Conservation (phyloP, 2,329 filamentous ascomycete genomes). For the Aureobasidium sp. region DNA sequence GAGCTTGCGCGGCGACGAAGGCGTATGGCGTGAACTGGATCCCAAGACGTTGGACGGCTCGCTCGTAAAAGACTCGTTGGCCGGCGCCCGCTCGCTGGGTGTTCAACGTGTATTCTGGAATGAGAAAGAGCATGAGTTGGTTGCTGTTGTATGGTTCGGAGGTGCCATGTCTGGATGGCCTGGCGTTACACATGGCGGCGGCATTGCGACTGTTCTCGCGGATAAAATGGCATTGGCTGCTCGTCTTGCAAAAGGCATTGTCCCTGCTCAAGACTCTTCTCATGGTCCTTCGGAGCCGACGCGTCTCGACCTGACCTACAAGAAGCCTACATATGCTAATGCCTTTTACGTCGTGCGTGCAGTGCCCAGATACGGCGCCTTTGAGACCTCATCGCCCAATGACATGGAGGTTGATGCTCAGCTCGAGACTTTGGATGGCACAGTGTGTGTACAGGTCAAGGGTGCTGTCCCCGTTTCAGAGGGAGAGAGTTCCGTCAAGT, state of each 20-base stretch:
- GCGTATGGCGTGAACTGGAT: constrained; percentile 13
- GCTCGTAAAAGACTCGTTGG: constrained; percentile 18
- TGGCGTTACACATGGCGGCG: constrained; percentile 61
- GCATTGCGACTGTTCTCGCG: constrained; percentile 58
- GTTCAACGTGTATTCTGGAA: constrained; percentile 58
- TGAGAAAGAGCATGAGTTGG: constrained; percentile 45
- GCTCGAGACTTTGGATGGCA: constrained; percentile 48
- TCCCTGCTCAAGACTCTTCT: neutral
- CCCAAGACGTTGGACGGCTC: neutral
- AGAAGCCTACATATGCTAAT: constrained; percentile 49
- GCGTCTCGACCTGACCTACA: constrained; percentile 48
- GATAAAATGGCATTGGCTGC: constrained; percentile 60
- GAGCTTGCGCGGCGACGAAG: constrained; percentile 12
- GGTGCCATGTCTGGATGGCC: constrained; percentile 60
- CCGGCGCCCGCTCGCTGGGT: constrained; percentile 34
- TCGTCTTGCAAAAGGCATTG: constrained; percentile 37
- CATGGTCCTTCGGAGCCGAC: constrained; percentile 24
- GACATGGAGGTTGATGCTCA: constrained; percentile 42
- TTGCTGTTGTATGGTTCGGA: constrained; percentile 61
- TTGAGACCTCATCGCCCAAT: constrained; percentile 19
- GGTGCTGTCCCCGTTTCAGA: constrained; percentile 9
- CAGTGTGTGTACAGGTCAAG: constrained; percentile 47
- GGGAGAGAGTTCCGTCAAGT: neutral
- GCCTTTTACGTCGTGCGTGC: constrained; percentile 56
- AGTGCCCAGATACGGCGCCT: constrained; percentile 25